Base-by-base conservation (phyloP, 2,329 filamentous ascomycete species). In the Sporothrix curviconia region DNA sequence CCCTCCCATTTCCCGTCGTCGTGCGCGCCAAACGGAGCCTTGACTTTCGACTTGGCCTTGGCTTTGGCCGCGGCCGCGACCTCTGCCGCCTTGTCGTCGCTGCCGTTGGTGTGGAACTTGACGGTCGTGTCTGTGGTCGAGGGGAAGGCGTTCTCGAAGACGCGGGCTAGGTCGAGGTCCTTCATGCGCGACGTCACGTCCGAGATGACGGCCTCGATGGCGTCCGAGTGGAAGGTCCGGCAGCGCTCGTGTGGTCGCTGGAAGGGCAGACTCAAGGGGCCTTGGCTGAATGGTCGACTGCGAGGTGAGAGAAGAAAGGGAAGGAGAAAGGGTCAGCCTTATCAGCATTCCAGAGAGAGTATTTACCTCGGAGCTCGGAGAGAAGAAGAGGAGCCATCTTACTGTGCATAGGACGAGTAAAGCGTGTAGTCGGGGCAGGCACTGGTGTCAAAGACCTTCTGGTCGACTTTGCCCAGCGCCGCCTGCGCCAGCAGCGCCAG, bases 101-200 rank as follows among this genome's bases (percentile, higher is more conserved):
- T 73, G 57, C 78, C 86, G 61, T 87, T 83, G 4, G 86, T 86
- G 68, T 96, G 91, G 80, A 92, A 96, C 66, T 89, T 84, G 62
- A 96, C 83, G 0, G 91, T 96, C 0, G 91, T 96, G 67, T 96
- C 91, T 3, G 94, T 82, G 0, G 89, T 92, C 61, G 94, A 95
- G 4, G 92, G 92, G 63, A 95, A 97, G 2, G 92, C 86, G 68
- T 99, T 99, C 69, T 95, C 90, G 69, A 99, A 99, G 11, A 99
- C 77, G 25, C 92, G 85, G 3, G 92, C 92, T 12, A 99, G 81
- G 65, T 97, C 94, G 15, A 87, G 86, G 66, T 97, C 87, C 59
- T 85, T 79, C 74, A 99, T 88, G 55, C 83, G 86, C 28, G 82
- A 79, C 6, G 87, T 94, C 63, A 99, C 78, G 64, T 96, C 85